These are phyloP conservation scores for Thelephora ganbajun DNA, from an alignment of 768 basidiomycete species.

Conservation along the genomic window DNA sequence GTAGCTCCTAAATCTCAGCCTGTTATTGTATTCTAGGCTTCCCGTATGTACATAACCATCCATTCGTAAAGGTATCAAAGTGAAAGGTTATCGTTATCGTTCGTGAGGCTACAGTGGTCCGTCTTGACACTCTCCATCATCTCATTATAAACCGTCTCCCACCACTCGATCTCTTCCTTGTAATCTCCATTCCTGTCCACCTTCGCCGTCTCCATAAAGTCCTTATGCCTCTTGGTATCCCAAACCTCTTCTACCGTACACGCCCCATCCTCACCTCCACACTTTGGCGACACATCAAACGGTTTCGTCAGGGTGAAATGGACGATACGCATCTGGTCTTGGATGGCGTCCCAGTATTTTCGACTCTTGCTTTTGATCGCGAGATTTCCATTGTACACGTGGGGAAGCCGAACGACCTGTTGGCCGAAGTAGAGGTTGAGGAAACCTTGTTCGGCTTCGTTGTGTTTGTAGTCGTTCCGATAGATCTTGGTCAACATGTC, in stretches of 20 bases:
- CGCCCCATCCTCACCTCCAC: constrained; percentile 8
- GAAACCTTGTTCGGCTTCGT: constrained; percentile 27
- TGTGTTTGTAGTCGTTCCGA: constrained; percentile 17
- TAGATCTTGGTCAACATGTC: constrained; percentile 18
- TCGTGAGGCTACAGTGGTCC: not conserved
- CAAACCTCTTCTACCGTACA: constrained; percentile 5
- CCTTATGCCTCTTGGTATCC: constrained; percentile 1
- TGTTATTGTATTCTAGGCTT: not conserved
- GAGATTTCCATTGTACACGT: constrained; percentile 28
- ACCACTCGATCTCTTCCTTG: constrained; percentile 20
- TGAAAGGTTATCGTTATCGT: not conserved
- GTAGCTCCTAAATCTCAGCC: constrained; percentile 8
- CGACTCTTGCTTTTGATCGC: constrained; percentile 22
- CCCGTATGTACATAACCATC: not conserved
- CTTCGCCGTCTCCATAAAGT: constrained; percentile 12
- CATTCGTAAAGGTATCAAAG: not conserved
- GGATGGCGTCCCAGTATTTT: constrained; percentile 20
- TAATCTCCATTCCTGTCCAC: constrained; percentile 14
- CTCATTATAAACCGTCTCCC: constrained; percentile 18
- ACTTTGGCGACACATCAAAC: constrained; percentile 10
- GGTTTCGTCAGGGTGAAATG: constrained; percentile 26
- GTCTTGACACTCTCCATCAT: constrained; percentile 8
- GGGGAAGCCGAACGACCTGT: constrained; percentile 22
- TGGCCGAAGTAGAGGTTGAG: constrained; percentile 26
- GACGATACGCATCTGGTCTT: constrained; percentile 20